Percentiles rank a stretch among this genome's conserved stretches.
Conservation (phyloP, 1,139 yeast species). For the Taphrina confusa region DNA sequence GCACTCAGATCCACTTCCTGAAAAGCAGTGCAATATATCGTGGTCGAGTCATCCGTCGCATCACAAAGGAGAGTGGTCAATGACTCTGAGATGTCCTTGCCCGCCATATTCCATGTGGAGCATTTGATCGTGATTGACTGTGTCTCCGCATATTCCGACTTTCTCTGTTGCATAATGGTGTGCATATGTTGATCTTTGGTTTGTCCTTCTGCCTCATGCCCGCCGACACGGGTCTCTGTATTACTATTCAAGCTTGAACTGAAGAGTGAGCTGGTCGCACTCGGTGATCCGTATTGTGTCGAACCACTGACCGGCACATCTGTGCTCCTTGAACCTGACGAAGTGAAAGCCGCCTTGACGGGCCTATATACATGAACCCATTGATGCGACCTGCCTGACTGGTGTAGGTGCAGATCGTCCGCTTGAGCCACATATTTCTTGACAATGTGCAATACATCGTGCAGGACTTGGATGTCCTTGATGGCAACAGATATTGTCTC, state of each 20-base stretch:
- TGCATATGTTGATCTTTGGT: conserved; percentile 9
- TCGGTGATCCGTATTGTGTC: too few species aligned
- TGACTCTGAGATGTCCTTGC: conserved; percentile 24
- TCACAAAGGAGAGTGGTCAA: conserved; percentile 2
- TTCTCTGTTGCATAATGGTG: neutral
- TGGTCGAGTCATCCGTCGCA: neutral
- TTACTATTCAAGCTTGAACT: neutral
- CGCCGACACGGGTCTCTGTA: too few species aligned
- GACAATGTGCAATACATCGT: conserved; percentile 10
- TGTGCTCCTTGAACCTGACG: neutral
- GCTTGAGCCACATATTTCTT: conserved; percentile 14
- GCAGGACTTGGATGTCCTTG: neutral
- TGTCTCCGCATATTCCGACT: conserved; percentile 7
- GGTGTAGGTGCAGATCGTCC: conserved; percentile 1
- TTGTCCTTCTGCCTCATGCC: neutral
- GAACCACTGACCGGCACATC: neutral
- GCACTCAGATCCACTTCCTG: conserved; percentile 37
- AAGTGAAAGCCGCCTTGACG: neutral
- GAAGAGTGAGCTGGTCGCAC: conserved; percentile 1
- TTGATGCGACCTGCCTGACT: conserved; percentile 13
- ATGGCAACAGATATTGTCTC: neutral
- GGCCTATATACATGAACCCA: conserved; percentile 15
- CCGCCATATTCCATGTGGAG: conserved; percentile 34
- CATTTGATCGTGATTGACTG: conserved; percentile 6
- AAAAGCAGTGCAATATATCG: conserved; percentile 22